A percentile compares a stretch with the other conserved stretches of the same genome.
Conservation (phyloP, 345 rosid genomes). For the Gossypium herbaceum region DNA sequence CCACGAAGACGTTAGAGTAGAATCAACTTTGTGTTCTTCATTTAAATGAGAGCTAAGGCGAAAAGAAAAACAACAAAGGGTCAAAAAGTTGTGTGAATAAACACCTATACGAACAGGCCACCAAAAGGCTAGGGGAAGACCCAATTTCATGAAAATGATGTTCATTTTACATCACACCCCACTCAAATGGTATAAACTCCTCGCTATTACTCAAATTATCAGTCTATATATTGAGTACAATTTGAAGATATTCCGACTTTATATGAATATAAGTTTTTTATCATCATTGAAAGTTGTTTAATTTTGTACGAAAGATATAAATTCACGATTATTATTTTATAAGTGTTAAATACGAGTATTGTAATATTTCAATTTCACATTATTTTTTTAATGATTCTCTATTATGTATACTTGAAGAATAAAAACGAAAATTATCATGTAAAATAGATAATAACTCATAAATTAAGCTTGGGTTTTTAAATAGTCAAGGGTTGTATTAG, state of each 20-base stretch:
- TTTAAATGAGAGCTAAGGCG: conserved; percentile 1
- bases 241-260: neutral
- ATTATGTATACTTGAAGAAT: too few relatives aligned
- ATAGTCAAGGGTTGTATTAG: neutral
- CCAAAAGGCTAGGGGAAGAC: neutral
- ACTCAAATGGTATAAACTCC: neutral
- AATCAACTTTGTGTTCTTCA: neutral
- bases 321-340: too few relatives aligned
- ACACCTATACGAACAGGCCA: neutral
- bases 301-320: too few relatives aligned
- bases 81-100: neutral
- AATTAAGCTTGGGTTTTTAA: too few relatives aligned
- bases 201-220: neutral
- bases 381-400: too few relatives aligned
- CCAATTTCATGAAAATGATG: neutral
- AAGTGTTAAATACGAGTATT: too few relatives aligned
- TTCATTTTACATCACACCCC: neutral
- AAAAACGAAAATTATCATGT: too few relatives aligned
- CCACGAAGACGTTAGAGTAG: neutral
- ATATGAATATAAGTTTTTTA: neutral
- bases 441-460: too few relatives aligned
- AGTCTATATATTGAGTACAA: neutral
- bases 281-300: too few relatives aligned
- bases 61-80: neutral
- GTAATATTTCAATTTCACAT: too few relatives aligned